These are phyloP conservation scores for Alliaria petiolata DNA, from an alignment of 345 rosid species.

Conservation along the genomic window DNA sequence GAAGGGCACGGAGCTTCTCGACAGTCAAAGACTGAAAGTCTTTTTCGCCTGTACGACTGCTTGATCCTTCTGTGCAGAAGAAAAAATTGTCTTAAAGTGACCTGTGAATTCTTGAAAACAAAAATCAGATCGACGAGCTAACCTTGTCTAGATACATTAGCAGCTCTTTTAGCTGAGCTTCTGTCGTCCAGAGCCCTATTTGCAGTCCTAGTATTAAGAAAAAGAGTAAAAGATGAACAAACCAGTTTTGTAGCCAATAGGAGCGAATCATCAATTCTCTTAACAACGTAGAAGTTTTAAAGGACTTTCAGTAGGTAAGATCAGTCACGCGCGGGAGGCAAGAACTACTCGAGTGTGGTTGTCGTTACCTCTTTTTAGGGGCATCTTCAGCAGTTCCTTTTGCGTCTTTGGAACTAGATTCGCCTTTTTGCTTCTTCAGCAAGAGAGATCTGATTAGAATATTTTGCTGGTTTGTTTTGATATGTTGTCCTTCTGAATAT, in stretches of 20 bases:
- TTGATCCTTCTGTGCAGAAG: slow-evolving; percentile 53
- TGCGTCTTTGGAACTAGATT: slow-evolving; percentile 52
- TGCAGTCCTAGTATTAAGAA: slow-evolving; percentile 45
- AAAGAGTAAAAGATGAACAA: background rate
- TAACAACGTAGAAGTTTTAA: background rate
- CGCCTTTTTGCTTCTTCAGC: slow-evolving; percentile 64
- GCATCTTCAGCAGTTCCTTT: slow-evolving; percentile 56
- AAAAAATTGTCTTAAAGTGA: background rate
- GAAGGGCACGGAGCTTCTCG: slow-evolving; percentile 82
- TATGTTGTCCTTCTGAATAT: slow-evolving; percentile 60
- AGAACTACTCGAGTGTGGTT: background rate
- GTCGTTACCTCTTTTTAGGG: slow-evolving; percentile 75
- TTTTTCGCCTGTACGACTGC: slow-evolving; percentile 51
- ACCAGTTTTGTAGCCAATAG: background rate
- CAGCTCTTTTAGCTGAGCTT: slow-evolving; percentile 61
- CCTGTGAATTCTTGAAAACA: background rate
- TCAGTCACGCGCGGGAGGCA: background rate
- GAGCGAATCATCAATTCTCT: background rate
- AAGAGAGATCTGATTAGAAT: slow-evolving; percentile 85
- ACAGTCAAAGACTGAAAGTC: slow-evolving; percentile 72
- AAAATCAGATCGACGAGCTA: background rate
- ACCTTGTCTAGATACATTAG: slow-evolving; percentile 56
- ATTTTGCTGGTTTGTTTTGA: slow-evolving; percentile 87
- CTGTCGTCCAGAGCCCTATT: slow-evolving; percentile 61
- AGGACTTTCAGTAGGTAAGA: background rate